Base-by-base conservation (phyloP, 768 basidiomycete genomes). In the Cyclocybe cylindracea region DNA sequence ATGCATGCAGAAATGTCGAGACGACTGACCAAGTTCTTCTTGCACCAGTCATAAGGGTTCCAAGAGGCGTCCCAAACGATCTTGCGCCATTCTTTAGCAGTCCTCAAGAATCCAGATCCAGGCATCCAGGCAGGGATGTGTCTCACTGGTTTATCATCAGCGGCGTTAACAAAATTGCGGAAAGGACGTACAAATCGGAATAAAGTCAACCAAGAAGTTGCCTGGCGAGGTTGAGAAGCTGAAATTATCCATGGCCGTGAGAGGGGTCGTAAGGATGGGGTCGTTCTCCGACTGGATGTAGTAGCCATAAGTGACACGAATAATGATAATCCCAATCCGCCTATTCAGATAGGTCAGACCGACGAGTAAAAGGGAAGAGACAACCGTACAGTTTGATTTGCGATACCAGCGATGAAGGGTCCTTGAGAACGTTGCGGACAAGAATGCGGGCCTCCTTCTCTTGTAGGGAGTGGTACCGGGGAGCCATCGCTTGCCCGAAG, bases 271-370 rank as follows among this genome's bases (percentile, higher is more conserved):
- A 5, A 84, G 66, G 48, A 79, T 79, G 0, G 78, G 76, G 50
- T 84, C 82, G 11, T 72, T 62, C 8, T 68, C 64, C 13, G 80
- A 78, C 56, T 76, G 70, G 10, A 80, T 76, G 39, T 79, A 69
- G 43, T 81, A 79, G n/a, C 83, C 83, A 51, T 83, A 81, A 7
- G 81, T 76, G 10, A 83, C 69, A 31, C 77, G 73, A 50, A 84
- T 59, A 13, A 84, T 82, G 44, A 83, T 76, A 5, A 70, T 70
- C 2, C 82, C 83, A 10, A 80, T 74, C 16, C 78, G 67, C 39
- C 78, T 80, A 40, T 33, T 18, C 36, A 8, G 19, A 19, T 29
- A 39, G 13, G 24, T 31, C n/a, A 37, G 43, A 29, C 18, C 5
- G 32, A n/a, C 10, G 31, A 11, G 2, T 4, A 18, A 10, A 42